These are phyloP conservation scores for Rhodamnia argentea DNA, from an alignment of 345 rosid genomes.

Conservation along the genomic window DNA sequence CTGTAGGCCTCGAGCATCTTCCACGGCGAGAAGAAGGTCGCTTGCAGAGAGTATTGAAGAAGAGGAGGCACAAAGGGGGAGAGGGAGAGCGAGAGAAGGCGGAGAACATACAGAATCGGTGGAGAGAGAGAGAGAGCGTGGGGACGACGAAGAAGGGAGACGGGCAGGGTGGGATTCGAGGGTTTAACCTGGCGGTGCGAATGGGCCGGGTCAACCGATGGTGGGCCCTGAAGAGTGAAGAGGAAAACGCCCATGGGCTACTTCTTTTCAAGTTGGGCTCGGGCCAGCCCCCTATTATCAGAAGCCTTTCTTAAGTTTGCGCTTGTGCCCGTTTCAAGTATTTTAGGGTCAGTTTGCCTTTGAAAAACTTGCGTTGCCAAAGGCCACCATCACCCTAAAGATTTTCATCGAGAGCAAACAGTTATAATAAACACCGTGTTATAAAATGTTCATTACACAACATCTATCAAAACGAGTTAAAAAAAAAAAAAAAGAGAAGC, in stretches of 20 bases:
- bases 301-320: background rate
- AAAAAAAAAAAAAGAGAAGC: too few species aligned
- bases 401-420: too few species aligned
- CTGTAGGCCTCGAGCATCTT: slow-evolving; percentile 49
- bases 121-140: background rate
- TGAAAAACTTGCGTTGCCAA: too few species aligned
- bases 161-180: background rate
- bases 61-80: background rate
- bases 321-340: background rate
- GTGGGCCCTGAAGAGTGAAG: background rate
- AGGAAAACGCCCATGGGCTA: background rate
- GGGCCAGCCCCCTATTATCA: background rate
- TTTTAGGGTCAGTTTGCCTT: background rate
- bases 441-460: too few species aligned
- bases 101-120: background rate
- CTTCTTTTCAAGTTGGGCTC: background rate
- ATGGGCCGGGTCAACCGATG: background rate
- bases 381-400: too few species aligned
- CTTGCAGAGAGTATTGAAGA: slow-evolving; percentile 60
- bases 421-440: too few species aligned
- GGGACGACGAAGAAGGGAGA: background rate
- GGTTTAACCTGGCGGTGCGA: slow-evolving; percentile 2
- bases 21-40: slow-evolving; percentile 28
- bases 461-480: too few species aligned
- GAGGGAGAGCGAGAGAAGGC: background rate